Evolutionary conservation across 805 yeast species (phyloP).

Genomic region (Teunomyces kruisii): DNA sequence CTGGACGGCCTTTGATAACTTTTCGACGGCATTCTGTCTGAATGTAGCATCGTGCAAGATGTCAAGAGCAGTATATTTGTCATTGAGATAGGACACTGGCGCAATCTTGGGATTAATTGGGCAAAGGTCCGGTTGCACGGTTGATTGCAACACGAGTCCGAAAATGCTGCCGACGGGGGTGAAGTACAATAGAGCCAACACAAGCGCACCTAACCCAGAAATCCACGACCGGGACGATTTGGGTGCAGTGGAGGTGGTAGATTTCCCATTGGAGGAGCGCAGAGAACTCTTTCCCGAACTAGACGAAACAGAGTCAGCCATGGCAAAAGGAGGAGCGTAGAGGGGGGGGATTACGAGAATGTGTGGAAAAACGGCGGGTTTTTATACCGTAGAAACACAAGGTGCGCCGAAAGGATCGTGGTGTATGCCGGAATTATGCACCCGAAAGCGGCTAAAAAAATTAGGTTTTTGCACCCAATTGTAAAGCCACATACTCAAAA

Average conservation of each 20-base stretch:
- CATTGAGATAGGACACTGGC: conserved; percentile 27
- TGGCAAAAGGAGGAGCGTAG: not conserved
- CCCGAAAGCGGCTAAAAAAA: not conserved
- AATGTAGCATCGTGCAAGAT: conserved; percentile 28
- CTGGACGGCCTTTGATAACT: conserved; percentile 57
- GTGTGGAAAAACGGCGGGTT: not conserved
- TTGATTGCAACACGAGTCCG: not conserved
- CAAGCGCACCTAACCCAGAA: not conserved
- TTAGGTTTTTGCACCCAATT: not conserved
- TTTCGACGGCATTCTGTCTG: conserved; percentile 36
- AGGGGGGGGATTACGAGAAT: too few relatives aligned
- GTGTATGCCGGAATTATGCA: not conserved
- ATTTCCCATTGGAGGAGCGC: not conserved
- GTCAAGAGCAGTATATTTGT: conserved; percentile 30
- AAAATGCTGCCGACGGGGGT: not conserved
- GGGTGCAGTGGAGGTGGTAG: too few relatives aligned
- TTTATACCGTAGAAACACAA: too few relatives aligned
- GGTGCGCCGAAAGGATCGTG: not conserved
- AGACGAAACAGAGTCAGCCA: not conserved
- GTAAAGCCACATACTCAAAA: not conserved
- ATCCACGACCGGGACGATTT: too few relatives aligned
- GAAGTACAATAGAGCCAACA: not conserved
- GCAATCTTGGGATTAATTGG: conserved; percentile 9
- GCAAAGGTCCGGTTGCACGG: not conserved
- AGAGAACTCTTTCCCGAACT: not conserved